Evolutionary conservation across 1,139 yeast species (phyloP).

Genomic region (Taphrina flavorubra): DNA sequence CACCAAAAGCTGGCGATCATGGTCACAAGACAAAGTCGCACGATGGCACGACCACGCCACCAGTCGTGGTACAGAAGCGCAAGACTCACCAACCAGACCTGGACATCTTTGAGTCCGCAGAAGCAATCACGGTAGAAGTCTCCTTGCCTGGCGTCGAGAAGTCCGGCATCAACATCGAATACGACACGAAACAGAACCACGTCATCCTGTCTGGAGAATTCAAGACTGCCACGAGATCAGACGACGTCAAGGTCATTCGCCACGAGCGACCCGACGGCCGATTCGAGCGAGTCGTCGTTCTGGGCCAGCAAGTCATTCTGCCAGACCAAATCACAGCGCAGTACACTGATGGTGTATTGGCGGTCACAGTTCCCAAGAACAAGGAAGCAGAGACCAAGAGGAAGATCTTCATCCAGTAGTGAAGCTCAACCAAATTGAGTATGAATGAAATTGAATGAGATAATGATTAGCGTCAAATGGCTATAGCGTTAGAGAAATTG

Average conservation of each 20-base stretch:
- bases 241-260: constrained; percentile 32
- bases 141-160: constrained; percentile 37
- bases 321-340: constrained; percentile 63
- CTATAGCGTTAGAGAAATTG: constrained; percentile 11
- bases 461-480: neutral
- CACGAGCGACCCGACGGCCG: constrained; percentile 49
- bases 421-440: neutral
- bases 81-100: constrained; percentile 27
- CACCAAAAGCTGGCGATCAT: neutral
- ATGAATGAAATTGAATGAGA: neutral
- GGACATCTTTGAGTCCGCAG: constrained; percentile 32
- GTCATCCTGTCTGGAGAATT: constrained; percentile 17
- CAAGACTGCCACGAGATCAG: constrained; percentile 1
- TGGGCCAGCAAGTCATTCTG: constrained; percentile 61
- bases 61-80: constrained; percentile 12
- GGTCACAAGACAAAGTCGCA: neutral
- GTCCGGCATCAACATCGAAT: constrained; percentile 29
- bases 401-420: constrained; percentile 37
- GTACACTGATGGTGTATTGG: constrained; percentile 60
- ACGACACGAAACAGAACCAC: constrained; percentile 31
- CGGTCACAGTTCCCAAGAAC: constrained; percentile 59
- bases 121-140: constrained; percentile 13
- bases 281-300: constrained; percentile 61
- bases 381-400: constrained; percentile 44
- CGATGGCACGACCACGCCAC: constrained; percentile 3